Evolutionary conservation across 495 filamentous ascomycete genomes (phyloP).

Genomic region (Paragyromitra xinjiangensis): DNA sequence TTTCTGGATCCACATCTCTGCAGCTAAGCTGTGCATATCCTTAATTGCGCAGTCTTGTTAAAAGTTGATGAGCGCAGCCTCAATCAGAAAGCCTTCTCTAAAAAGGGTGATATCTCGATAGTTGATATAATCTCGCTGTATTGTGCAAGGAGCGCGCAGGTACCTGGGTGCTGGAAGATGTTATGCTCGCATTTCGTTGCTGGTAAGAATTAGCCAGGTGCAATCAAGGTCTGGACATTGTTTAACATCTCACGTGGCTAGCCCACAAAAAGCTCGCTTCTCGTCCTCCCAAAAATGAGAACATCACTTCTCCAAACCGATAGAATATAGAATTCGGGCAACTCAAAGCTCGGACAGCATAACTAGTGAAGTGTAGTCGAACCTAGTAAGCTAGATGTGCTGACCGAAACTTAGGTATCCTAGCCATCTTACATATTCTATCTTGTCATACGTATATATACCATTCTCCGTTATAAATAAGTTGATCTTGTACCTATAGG

Average conservation of each 20-base stretch:
- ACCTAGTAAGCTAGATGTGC: too few relatives aligned
- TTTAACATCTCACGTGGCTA: neutral
- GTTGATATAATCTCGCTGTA: neutral
- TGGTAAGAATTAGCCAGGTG: neutral
- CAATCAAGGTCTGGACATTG: neutral
- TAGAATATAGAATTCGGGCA: too few relatives aligned
- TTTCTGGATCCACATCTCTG: slow-evolving; percentile 18
- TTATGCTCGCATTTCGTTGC: neutral
- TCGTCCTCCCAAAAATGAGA: too few relatives aligned
- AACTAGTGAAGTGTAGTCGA: too few relatives aligned
- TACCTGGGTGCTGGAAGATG: neutral
- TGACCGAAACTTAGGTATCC: too few relatives aligned
- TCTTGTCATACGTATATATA: neutral
- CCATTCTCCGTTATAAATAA: neutral
- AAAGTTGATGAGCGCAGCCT: neutral
- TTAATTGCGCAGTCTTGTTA: neutral
- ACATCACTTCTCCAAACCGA: too few relatives aligned
- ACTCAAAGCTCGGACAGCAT: too few relatives aligned
- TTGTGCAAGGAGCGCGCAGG: neutral
- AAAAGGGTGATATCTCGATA: neutral
- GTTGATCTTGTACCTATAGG: neutral
- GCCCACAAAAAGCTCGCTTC: neutral
- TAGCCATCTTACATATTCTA: neutral
- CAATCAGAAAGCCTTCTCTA: neutral
- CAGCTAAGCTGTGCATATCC: slow-evolving; percentile 24